phyloP scores from a whole-genome alignment of 2,329 filamentous ascomycete species.

The Stenocarpella maydis region DNA sequence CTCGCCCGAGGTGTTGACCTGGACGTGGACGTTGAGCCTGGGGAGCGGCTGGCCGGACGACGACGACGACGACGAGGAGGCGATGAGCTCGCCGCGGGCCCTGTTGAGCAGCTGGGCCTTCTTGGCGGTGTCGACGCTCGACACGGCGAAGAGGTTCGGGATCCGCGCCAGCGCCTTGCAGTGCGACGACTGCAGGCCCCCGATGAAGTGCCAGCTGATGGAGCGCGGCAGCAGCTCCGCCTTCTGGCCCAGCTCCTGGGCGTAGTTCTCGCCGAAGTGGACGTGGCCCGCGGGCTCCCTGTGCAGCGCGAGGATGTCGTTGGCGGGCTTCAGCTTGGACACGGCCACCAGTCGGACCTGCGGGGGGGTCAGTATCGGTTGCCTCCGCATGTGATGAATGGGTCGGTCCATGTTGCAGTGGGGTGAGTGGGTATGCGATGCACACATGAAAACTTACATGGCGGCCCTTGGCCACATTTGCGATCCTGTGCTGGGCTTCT shows the following conservation, averaged over 20 bases:
- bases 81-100: conserved; percentile 64
- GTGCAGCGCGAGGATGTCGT: conserved; percentile 88
- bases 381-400: too few relatives aligned
- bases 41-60: conserved; percentile 35
- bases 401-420: not conserved
- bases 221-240: conserved; percentile 76
- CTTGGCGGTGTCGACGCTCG: conserved; percentile 86
- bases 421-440: not conserved
- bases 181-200: conserved; percentile 89
- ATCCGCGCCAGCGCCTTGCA: conserved; percentile 88
- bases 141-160: conserved; percentile 89
- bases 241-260: conserved; percentile 89
- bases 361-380: conserved; percentile 37
- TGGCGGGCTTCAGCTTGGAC: conserved; percentile 93
- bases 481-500: conserved; percentile 66
- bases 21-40: conserved; percentile 80
- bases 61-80: conserved; percentile 19
- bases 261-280: conserved; percentile 98
- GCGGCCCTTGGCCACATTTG: conserved; percentile 60
- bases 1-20: conserved; percentile 95
- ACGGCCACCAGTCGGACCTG: conserved; percentile 90
- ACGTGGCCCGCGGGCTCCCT: conserved; percentile 64
- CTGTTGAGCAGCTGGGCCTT: conserved; percentile 86
- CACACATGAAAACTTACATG: conserved; percentile 53
- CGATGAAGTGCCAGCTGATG: conserved; percentile 97